A percentile compares a stretch with the other conserved stretches of the same genome.
phyloP scores from a whole-genome alignment of 768 basidiomycete species.

The Termitomyces sp. region DNA sequence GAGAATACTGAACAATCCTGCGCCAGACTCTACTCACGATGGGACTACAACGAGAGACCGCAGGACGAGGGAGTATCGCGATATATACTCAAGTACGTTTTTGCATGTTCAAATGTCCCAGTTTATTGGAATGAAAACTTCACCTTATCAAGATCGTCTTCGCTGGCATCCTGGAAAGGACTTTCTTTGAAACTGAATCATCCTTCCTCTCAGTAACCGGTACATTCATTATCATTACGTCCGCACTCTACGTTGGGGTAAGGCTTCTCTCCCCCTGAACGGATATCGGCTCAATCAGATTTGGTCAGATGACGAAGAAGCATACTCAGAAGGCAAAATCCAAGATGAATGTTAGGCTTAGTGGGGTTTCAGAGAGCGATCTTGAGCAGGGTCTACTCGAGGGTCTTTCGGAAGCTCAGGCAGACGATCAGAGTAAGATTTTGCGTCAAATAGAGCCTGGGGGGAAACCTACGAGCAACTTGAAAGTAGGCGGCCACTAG shows the following conservation, averaged over 20 bases:
- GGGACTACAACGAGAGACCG: conserved; percentile 42
- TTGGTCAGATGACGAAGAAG: conserved; percentile 6
- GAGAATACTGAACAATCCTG: not conserved
- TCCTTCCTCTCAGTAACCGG: conserved; percentile 58
- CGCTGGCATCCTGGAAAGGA: conserved; percentile 55
- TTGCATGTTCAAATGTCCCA: too few relatives aligned
- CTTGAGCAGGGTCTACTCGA: conserved; percentile 11
- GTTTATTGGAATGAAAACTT: not conserved
- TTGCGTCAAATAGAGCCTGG: not conserved
- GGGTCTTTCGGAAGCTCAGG: not conserved
- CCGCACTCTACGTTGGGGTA: conserved; percentile 65
- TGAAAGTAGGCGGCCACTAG: not conserved
- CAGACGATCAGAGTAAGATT: not conserved
- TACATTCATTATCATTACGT: conserved; percentile 54
- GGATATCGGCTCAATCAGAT: not conserved
- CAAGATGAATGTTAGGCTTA: conserved; percentile 2
- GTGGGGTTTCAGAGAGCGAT: conserved; percentile 2
- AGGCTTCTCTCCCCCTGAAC: conserved; percentile 11
- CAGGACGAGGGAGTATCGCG: conserved; percentile 53
- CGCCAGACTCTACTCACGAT: conserved; percentile 46
- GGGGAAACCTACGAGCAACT: not conserved
- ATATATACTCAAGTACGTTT: conserved; percentile 34
- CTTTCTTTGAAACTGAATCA: conserved; percentile 59
- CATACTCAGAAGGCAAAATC: not conserved
- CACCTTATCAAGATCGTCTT: conserved; percentile 50